Evolutionary conservation across 305 asterid genomes (phyloP).

Genomic region (Fraxinus sp.): DNA sequence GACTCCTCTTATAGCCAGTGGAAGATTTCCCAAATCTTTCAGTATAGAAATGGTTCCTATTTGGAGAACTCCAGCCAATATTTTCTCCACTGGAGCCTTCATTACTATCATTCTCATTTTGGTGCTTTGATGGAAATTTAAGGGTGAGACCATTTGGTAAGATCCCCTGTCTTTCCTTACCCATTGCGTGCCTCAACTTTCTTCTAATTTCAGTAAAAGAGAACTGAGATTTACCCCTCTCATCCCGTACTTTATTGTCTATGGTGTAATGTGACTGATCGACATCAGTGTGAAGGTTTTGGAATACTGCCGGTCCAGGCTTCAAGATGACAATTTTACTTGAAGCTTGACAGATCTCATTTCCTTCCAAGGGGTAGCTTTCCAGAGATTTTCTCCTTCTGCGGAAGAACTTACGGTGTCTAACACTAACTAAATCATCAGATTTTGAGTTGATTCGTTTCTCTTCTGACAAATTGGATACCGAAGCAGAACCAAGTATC

Average conservation of each 20-base stretch:
- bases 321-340: slow-evolving; percentile 67
- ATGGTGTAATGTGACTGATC: slow-evolving; percentile 26
- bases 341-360: slow-evolving; percentile 45
- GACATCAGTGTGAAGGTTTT: slow-evolving; percentile 36
- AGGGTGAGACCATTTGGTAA: slow-evolving; percentile 35
- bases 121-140: slow-evolving; percentile 35
- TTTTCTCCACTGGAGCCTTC: slow-evolving; percentile 49
- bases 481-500: slow-evolving; percentile 31
- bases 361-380: slow-evolving; percentile 40
- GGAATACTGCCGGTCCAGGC: slow-evolving; percentile 57
- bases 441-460: slow-evolving; percentile 33
- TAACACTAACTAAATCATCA: slow-evolving; percentile 48
- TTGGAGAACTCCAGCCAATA: slow-evolving; percentile 86
- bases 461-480: slow-evolving; percentile 36
- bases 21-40: slow-evolving; percentile 65
- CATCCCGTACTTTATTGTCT: slow-evolving; percentile 35
- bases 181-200: slow-evolving; percentile 77
- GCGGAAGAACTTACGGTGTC: slow-evolving; percentile 56
- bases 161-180: slow-evolving; percentile 57
- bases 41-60: slow-evolving; percentile 77
- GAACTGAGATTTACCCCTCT: slow-evolving; percentile 57
- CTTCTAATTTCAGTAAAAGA: slow-evolving; percentile 87
- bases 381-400: slow-evolving; percentile 79
- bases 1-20: slow-evolving; percentile 48
- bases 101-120: slow-evolving; percentile 23